Evolutionary conservation across 441 rosid genomes (phyloP), one percentile per base, ranked within the genome.

Genomic region (Manihot esculenta): DNA sequence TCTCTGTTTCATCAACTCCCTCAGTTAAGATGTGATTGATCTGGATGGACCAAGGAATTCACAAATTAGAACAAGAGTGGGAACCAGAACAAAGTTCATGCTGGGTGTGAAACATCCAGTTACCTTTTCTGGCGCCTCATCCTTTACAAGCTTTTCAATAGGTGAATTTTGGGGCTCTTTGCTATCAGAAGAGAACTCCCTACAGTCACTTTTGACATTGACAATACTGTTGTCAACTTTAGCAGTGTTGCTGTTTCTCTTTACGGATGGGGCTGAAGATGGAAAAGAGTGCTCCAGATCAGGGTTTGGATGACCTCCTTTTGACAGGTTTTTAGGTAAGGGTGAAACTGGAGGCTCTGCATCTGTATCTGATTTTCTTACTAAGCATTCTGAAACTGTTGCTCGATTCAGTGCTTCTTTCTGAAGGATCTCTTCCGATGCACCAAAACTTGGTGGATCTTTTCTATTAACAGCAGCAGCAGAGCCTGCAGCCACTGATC

Each of bases 71-170:
- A 20, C 17, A 65, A 18, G 3, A 10, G 42, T 38, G 42, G 42
- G 7, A 38, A 38, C 51, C 38, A 18, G 51, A 55, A 41, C 10
- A 23, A 30, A 24, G 53, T 15, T 9, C 35, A 68, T 55, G 53
- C 35, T 27, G 13, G 49, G 66, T 23, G 63, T 14, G 51, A 65
- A 72, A 76, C 68, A 68, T 54, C 71, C 50, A 80, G 48, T 74
- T 75, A 89, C 95, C 86, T 81, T 76, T 62, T 69, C 72, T 42
- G 75, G 74, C 44, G 73, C 51, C 72, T 67, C 78, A 20, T 35
- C 47, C 17, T 24, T 30, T 4, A 44, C 72, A 51, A 42, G 74
- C 63, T 74, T 24, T 55, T 75, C 72, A 75, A 50, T 26, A 54
- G 69, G 60, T 41, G 53, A n/a, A 45, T 33, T 56, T 45, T 65